Evolutionary conservation across 306 rosid species (phyloP), one percentile per base, ranked within the genome.

Genomic region (Betula pendula): DNA sequence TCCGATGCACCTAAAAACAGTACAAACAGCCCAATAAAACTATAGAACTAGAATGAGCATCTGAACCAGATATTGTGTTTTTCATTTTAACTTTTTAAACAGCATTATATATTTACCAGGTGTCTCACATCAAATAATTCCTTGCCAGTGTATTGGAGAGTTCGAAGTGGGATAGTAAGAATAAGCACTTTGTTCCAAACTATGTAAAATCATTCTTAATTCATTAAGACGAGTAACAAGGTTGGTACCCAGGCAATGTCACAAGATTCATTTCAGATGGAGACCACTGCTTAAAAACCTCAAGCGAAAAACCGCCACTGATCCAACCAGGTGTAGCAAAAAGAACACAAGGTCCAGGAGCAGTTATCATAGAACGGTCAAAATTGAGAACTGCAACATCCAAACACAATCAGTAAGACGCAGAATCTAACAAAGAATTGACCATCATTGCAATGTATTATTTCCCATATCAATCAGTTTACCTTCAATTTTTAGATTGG

Each of bases 241-340:
- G 68, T 77, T 16, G 8, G 33, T 89, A 94, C 98, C 98, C 97
- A 14, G 98, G 93, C 80, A 94, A 52, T 68, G 88, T 84, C 68
- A 94, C 79, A 71, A 94, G 97, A 86, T 92, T 92, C 65, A 50
- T 80, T 77, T 88, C 94, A 35, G 91, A 89, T n/a, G 93, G 90
- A 83, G 98, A 97, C 98, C 97, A 94, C 40, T 81, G 94, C 90
- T 92, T 92, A 74, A 94, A 94, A 82, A 85, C 95, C 81, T 94
- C 98, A 20, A 92, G 92, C 27, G 98, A 94, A 87, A 92, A 90
- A 60, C 98, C 98, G 50, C 96, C 93, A 81, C 84, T 82, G 75
- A 94, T 80, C 98, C 89, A 92, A 85, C 97, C 97, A 58, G 98
- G 98, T n/a, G 97, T 90, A 71, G 98, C 97, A 56, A 94, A 94